phyloP scores from a whole-genome alignment of 495 filamentous ascomycete genomes.

The Penicillium cosmopolitanum region DNA sequence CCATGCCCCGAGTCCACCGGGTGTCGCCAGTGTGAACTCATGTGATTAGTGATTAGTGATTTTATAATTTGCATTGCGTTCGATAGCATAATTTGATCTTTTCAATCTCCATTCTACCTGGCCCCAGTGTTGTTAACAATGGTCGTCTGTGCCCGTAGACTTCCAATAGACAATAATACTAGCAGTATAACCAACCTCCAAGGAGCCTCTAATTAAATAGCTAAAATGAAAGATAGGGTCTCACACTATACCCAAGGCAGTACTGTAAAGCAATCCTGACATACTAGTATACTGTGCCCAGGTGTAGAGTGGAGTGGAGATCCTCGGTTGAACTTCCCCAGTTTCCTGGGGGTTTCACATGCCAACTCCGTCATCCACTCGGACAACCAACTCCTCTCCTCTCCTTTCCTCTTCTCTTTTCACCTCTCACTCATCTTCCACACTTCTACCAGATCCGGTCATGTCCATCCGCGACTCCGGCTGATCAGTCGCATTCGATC shows the following conservation, averaged over 20 bases:
- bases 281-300: no score
- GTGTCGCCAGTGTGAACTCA: not conserved
- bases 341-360: slow-evolving; percentile 36
- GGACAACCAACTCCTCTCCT: slow-evolving; percentile 20
- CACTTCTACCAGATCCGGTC: slow-evolving; percentile 20
- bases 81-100: not conserved
- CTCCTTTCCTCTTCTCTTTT: slow-evolving; percentile 8
- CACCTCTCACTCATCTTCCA: slow-evolving; percentile 14
- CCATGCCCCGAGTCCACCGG: no score
- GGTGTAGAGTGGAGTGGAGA: not conserved
- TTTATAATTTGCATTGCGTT: slow-evolving; percentile 1
- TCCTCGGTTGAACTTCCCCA: slow-evolving; percentile 37
- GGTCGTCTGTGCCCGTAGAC: no score
- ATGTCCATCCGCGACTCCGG: slow-evolving; percentile 40
- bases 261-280: no score
- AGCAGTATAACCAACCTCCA: no score
- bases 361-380: slow-evolving; percentile 14
- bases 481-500: slow-evolving; percentile 28
- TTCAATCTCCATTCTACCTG: not conserved
- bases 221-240: no score
- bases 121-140: no score
- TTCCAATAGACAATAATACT: no score
- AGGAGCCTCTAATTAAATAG: no score
- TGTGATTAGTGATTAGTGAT: not conserved
- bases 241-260: no score